phyloP scores from a whole-genome alignment of 352 stramenopile genomes.

The Globisporangium splendens region DNA sequence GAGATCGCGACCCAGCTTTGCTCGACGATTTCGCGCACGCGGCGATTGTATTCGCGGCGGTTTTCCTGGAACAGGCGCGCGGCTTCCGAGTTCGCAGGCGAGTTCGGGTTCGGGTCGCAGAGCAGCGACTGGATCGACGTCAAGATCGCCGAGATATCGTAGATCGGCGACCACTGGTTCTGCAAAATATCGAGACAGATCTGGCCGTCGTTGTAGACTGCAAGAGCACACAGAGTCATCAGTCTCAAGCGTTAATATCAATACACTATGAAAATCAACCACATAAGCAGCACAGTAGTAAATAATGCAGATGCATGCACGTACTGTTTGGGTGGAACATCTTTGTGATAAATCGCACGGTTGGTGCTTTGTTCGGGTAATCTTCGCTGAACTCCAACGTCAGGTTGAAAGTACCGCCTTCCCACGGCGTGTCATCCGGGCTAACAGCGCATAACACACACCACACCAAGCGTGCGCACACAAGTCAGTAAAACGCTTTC shows the following conservation, averaged over 20 bases:
- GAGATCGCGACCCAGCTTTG: slow-evolving; percentile 94
- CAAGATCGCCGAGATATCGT: slow-evolving; percentile 99
- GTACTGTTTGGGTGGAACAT: slow-evolving; percentile 99
- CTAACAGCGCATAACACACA: slow-evolving; percentile 31
- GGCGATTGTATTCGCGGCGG: slow-evolving; percentile 98
- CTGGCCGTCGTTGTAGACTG: slow-evolving; percentile 88
- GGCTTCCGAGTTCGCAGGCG: slow-evolving; percentile 98
- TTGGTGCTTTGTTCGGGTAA: slow-evolving; percentile 99
- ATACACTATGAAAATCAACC: too few species aligned
- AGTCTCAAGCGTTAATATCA: too few species aligned
- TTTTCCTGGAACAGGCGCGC: slow-evolving; percentile 98
- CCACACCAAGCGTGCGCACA: not conserved
- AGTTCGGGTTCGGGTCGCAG: slow-evolving; percentile 99
- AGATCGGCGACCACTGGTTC: slow-evolving; percentile 99
- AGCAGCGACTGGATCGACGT: slow-evolving; percentile 99
- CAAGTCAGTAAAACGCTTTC: not conserved
- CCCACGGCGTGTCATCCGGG: slow-evolving; percentile 98
- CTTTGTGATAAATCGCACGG: slow-evolving; percentile 98
- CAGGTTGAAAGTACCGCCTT: slow-evolving; percentile 98
- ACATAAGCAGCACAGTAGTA: not conserved
- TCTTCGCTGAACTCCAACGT: slow-evolving; percentile 99
- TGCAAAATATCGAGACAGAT: slow-evolving; percentile 99
- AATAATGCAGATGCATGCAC: slow-evolving; percentile 6
- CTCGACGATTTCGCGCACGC: slow-evolving; percentile 98
- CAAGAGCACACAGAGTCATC: not conserved